Evolutionary conservation across 805 yeast genomes (phyloP).

Genomic region (Kregervanrija fluxuum): DNA sequence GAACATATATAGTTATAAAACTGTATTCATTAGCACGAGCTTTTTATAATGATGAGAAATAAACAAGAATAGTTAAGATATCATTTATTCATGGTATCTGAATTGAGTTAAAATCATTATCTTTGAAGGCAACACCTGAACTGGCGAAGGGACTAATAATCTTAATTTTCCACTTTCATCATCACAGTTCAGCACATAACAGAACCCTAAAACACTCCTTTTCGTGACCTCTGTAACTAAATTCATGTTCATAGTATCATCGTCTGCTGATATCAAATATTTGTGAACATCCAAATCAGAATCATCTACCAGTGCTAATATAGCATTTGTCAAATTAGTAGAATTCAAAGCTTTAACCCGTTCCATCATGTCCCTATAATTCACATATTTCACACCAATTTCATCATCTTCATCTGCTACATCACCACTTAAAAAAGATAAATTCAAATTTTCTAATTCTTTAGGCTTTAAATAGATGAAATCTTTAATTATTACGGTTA

Average conservation of each 20-base stretch:
- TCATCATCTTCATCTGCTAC: slow-evolving; percentile 5
- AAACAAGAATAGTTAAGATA: too few species aligned
- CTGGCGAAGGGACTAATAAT: slow-evolving; percentile 82
- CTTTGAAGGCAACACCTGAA: slow-evolving; percentile 63
- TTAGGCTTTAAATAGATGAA: slow-evolving; percentile 56
- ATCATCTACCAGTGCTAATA: slow-evolving; percentile 36
- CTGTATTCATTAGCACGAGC: not conserved
- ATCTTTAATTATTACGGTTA: slow-evolving; percentile 60
- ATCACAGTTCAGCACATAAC: slow-evolving; percentile 52
- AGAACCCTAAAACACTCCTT: slow-evolving; percentile 61
- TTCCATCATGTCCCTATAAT: slow-evolving; percentile 16
- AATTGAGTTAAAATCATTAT: slow-evolving; percentile 69
- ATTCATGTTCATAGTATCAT: not conserved
- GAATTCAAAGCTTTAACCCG: slow-evolving; percentile 32
- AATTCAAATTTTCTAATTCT: slow-evolving; percentile 15
- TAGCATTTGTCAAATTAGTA: slow-evolving; percentile 62
- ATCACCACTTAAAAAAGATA: slow-evolving; percentile 21
- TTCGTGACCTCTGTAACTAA: slow-evolving; percentile 4
- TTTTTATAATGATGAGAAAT: not conserved
- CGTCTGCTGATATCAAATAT: slow-evolving; percentile 8
- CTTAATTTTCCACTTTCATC: slow-evolving; percentile 64
- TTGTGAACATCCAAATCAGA: slow-evolving; percentile 20
- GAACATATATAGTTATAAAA: not conserved
- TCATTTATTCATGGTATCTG: slow-evolving; percentile 67
- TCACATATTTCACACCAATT: slow-evolving; percentile 4